Evolutionary conservation across 192 early-diverging fungal species (phyloP).

Genomic region (Umbelopsis vinacea): DNA sequence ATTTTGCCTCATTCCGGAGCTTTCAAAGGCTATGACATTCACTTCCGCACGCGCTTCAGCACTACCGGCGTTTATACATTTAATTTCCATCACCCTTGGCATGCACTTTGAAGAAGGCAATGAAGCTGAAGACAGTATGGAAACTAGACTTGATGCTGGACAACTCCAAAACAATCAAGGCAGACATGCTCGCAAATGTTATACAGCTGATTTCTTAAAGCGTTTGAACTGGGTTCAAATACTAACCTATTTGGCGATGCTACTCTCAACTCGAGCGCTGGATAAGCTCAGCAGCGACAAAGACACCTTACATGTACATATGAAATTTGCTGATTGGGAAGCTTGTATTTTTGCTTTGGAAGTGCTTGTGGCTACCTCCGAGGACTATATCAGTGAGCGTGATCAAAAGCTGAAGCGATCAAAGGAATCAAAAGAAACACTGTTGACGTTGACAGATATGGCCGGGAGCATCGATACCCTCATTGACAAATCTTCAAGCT

Average conservation of each 20-base stretch:
- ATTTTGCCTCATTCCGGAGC: background rate
- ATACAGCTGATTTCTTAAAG: too few relatives aligned
- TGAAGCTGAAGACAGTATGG: background rate
- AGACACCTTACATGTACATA: background rate
- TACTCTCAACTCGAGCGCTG: background rate
- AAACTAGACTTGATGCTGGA: too few relatives aligned
- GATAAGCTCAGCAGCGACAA: background rate
- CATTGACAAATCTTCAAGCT: background rate
- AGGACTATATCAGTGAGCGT: background rate
- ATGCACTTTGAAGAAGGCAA: background rate
- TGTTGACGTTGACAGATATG: too few relatives aligned
- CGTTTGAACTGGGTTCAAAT: too few relatives aligned
- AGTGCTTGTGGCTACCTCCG: background rate
- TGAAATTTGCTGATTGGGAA: slow-evolving; percentile 4
- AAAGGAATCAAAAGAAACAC: too few relatives aligned
- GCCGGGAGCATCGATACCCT: background rate
- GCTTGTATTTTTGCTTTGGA: background rate
- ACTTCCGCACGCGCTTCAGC: too few relatives aligned
- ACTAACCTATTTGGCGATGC: background rate
- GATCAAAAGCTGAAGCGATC: too few relatives aligned
- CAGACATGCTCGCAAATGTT: too few relatives aligned
- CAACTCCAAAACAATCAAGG: too few relatives aligned
- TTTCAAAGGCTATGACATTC: background rate
- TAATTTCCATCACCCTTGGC: background rate
- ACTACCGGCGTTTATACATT: background rate